Evolutionary conservation across 2,329 filamentous ascomycete genomes (phyloP).

Genomic region (Hirsutella thompsonii): DNA sequence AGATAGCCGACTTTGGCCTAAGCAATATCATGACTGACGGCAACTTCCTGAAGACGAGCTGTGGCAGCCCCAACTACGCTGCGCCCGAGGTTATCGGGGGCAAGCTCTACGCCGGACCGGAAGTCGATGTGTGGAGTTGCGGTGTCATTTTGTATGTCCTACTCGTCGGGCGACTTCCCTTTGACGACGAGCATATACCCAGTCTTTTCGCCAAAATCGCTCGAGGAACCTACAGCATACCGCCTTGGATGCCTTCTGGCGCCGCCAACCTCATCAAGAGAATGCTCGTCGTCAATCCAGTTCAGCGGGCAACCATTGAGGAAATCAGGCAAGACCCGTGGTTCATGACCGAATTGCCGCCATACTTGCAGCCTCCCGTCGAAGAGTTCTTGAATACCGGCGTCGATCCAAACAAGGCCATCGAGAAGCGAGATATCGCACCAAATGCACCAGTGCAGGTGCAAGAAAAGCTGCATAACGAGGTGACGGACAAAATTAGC

Average conservation of each 20-base stretch:
- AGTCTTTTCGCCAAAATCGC: slow-evolving; percentile 97
- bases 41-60: slow-evolving; percentile 97
- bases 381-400: slow-evolving; percentile 91
- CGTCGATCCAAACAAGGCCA: slow-evolving; percentile 85
- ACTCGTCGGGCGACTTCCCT: slow-evolving; percentile 72
- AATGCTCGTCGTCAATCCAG: slow-evolving; percentile 91
- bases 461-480: slow-evolving; percentile 81
- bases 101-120: slow-evolving; percentile 91
- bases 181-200: slow-evolving; percentile 97
- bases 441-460: slow-evolving; percentile 66
- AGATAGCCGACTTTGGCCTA: slow-evolving; percentile 96
- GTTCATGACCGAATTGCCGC: slow-evolving; percentile 78
- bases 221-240: slow-evolving; percentile 83
- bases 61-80: slow-evolving; percentile 95
- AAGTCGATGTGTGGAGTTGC: slow-evolving; percentile 97
- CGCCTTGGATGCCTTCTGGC: slow-evolving; percentile 78
- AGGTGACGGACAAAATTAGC: slow-evolving; percentile 89
- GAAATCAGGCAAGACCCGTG: slow-evolving; percentile 90
- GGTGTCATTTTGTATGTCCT: slow-evolving; percentile 83
- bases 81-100: slow-evolving; percentile 96
- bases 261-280: slow-evolving; percentile 73
- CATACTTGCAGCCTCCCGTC: slow-evolving; percentile 74
- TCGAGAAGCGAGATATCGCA: slow-evolving; percentile 69
- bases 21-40: slow-evolving; percentile 99
- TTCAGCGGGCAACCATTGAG: slow-evolving; percentile 84